phyloP scores from a whole-genome alignment of 768 basidiomycete species.

The Krasilnikovozyma curviuscula region DNA sequence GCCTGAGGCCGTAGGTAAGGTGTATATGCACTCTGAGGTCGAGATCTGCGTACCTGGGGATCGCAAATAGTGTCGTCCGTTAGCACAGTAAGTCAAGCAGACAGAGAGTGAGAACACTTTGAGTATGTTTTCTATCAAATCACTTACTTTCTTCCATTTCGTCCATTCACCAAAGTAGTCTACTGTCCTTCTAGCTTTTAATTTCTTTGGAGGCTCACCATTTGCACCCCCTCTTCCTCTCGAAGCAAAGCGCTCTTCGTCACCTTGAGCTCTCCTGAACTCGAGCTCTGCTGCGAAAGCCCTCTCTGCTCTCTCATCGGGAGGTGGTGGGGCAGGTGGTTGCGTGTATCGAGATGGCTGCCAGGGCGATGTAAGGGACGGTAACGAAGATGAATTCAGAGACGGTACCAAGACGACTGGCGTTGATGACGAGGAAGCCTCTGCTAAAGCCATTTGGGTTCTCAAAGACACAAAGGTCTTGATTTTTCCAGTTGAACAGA shows the following conservation, averaged over 20 bases:
- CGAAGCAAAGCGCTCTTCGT: neutral
- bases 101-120: neutral
- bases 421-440: neutral
- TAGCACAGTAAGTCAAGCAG: neutral
- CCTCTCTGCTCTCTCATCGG: slow-evolving; percentile 3
- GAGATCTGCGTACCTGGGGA: slow-evolving; percentile 27
- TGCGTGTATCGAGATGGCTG: neutral
- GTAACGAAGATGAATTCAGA: neutral
- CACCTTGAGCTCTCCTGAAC: slow-evolving; percentile 1
- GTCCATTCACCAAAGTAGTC: slow-evolving; percentile 82
- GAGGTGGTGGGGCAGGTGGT: slow-evolving; percentile 4
- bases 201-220: slow-evolving; percentile 72
- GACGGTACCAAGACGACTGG: neutral
- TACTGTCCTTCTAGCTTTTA: slow-evolving; percentile 76
- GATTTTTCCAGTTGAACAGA: too few relatives aligned
- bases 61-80: slow-evolving; percentile 4
- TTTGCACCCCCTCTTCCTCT: slow-evolving; percentile 35
- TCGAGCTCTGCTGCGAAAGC: slow-evolving; percentile 9
- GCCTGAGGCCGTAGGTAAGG: slow-evolving; percentile 6
- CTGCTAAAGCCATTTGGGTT: too few relatives aligned
- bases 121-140: neutral
- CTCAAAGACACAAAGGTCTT: too few relatives aligned
- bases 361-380: slow-evolving; percentile 3
- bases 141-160: slow-evolving; percentile 60
- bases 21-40: slow-evolving; percentile 53